A percentile compares a stretch with the other conserved stretches of the same genome.
These are phyloP conservation scores for Colletotrichum tamarilloi DNA, from an alignment of 2,329 filamentous ascomycete species.

Conservation along the genomic window DNA sequence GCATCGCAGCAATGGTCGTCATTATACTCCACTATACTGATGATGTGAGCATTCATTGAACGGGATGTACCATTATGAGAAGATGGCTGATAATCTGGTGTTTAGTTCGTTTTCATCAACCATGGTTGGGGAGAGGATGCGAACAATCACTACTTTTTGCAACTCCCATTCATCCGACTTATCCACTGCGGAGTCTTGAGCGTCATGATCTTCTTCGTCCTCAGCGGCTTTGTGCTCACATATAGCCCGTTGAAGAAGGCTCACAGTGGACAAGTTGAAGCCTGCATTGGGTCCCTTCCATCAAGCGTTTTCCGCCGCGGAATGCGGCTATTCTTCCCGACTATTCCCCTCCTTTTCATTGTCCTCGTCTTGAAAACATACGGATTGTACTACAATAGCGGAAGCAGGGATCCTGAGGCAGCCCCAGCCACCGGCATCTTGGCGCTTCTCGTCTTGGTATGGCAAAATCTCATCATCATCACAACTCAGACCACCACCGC, in stretches of 20 bases:
- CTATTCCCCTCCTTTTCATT: conserved; percentile 10
- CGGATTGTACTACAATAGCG: not conserved
- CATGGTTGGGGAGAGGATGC: conserved; percentile 15
- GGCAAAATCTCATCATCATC: conserved; percentile 57
- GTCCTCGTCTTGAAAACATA: not conserved
- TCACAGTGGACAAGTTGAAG: conserved; percentile 28
- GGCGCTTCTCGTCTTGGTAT: conserved; percentile 61
- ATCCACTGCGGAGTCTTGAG: conserved; percentile 42
- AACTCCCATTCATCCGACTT: conserved; percentile 43
- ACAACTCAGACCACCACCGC: conserved; percentile 62
- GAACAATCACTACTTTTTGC: conserved; percentile 31
- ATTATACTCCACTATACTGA: conserved; percentile 62
- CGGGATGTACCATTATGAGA: conserved; percentile 1
- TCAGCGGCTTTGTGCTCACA: conserved; percentile 50
- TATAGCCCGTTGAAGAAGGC: conserved; percentile 43
- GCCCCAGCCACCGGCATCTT: conserved; percentile 41
- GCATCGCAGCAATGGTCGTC: conserved; percentile 65
- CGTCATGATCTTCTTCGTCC: conserved; percentile 50
- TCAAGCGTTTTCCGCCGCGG: conserved; percentile 36
- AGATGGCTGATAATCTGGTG: conserved; percentile 46
- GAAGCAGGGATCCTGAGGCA: not conserved
- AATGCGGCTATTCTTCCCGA: conserved; percentile 35
- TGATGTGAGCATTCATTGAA: conserved; percentile 26
- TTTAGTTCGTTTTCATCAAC: conserved; percentile 5
- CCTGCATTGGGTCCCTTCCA: conserved; percentile 18